A percentile compares a stretch with the other conserved stretches of the same genome.
These are phyloP conservation scores for Daldinia bambusicola DNA, from an alignment of 495 filamentous ascomycete species.

Conservation along the genomic window DNA sequence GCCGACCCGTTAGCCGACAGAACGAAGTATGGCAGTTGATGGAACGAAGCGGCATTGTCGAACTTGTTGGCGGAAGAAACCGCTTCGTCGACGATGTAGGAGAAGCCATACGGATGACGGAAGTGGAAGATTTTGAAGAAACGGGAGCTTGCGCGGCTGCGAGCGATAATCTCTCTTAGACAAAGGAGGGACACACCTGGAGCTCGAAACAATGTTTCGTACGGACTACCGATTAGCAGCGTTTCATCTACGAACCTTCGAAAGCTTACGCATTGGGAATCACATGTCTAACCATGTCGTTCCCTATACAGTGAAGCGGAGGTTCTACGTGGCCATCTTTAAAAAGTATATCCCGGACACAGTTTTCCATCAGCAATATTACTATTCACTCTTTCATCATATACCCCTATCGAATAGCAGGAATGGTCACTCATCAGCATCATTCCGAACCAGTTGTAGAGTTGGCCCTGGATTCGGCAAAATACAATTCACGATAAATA, in stretches of 20 bases:
- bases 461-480: background rate
- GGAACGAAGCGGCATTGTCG: slow-evolving; percentile 82
- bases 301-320: no score
- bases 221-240: background rate
- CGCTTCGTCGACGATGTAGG: slow-evolving; percentile 87
- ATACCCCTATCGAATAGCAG: background rate
- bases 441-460: background rate
- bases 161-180: slow-evolving; percentile 33
- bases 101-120: slow-evolving; percentile 82
- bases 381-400: background rate
- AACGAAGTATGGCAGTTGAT: slow-evolving; percentile 77
- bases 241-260: background rate
- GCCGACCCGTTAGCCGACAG: slow-evolving; percentile 70
- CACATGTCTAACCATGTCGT: no score
- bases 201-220: background rate
- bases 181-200: background rate
- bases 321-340: no score
- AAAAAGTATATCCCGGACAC: background rate
- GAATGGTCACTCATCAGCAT: background rate
- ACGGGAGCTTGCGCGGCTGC: slow-evolving; percentile 39
- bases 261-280: background rate
- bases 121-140: slow-evolving; percentile 64
- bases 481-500: slow-evolving; percentile 13
- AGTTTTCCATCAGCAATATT: background rate
- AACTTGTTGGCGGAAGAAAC: slow-evolving; percentile 73